Base-by-base conservation (phyloP, 73 alveolate species). In the Uronychia setigera region DNA sequence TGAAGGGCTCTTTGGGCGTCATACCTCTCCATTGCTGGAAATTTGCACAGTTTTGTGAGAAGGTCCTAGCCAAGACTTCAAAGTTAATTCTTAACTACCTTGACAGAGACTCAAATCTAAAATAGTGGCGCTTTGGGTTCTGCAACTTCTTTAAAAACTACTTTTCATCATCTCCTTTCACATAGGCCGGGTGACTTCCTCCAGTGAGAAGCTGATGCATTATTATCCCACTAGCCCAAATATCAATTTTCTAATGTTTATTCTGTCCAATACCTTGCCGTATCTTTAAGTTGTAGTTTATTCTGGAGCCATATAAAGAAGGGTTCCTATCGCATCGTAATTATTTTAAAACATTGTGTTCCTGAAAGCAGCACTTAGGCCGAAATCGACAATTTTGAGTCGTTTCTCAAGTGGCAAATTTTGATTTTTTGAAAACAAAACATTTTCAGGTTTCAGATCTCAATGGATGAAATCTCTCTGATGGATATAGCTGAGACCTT, bases 281-380 rank as follows among this genome's bases (percentile, higher is more conserved):
- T 46, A 46, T 46, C 67, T 46, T 46, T 46, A 19, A 19, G 67
- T 19, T 46, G 67, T 46, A 11, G 67, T 46, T 19, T 46, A 46
- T 79, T 93, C 97, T 0, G 97, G 97, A 0, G 97, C 97, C 97
- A 93, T 93, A 80, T 80, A 93, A 26, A 90, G 76, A 29, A 90
- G 82, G 0, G 97, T 93, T 0, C 97, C 97, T 58, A 93, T 79
- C 82, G 89, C 83, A 19, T 86, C 76, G 77, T 86, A 80, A 1
- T 46, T 60, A 31, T 76, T 78, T 13, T 33, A 32, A 58, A 86
- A 59, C 28, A 74, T 76, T 33, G 60, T 34, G 29, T 79, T 85
- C 67, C 60, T 86, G 35, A 77, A 85, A 29, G 76, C 77, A 30
- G 85, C 91, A 58, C 87, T 59, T 26, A 86, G 60, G 26, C 92